These are phyloP conservation scores for Castanea sativa DNA, from an alignment of 306 rosid species.

Conservation along the genomic window DNA sequence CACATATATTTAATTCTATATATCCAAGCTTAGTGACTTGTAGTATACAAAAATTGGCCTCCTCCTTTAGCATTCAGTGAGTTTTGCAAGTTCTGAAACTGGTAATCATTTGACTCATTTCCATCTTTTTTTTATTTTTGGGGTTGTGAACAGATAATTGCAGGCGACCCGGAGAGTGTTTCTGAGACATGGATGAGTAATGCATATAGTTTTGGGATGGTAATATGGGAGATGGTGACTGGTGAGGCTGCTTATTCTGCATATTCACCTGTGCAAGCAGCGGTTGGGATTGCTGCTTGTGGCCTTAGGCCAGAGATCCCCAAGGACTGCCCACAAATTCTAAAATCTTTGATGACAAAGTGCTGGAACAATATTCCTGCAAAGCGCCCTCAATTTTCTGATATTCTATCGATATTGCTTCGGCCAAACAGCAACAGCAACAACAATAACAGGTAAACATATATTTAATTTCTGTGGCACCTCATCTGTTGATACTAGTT, in stretches of 20 bases:
- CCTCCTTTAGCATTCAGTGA: not conserved
- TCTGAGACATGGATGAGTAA: constrained; percentile 93
- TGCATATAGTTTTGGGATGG: constrained; percentile 91
- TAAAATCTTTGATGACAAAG: constrained; percentile 72
- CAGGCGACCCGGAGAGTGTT: constrained; percentile 94
- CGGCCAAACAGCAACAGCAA: constrained; percentile 38
- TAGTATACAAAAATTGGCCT: not conserved
- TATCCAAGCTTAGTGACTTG: no score
- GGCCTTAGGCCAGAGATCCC: constrained; percentile 98
- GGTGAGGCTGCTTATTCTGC: constrained; percentile 91
- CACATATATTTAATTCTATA: not conserved
- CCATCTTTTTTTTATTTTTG: not conserved
- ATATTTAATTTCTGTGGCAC: constrained; percentile 8
- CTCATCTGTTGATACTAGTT: constrained; percentile 27
- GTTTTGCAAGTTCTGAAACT: constrained; percentile 7
- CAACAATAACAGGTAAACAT: constrained; percentile 51
- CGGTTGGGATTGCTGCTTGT: constrained; percentile 97
- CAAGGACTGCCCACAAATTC: constrained; percentile 78
- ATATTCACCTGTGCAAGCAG: constrained; percentile 93
- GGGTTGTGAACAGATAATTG: constrained; percentile 67
- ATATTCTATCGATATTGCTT: constrained; percentile 58
- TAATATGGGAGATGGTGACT: constrained; percentile 92
- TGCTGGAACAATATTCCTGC: constrained; percentile 95
- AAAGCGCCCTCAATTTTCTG: constrained; percentile 85
- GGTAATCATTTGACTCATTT: constrained; percentile 6